Evolutionary conservation across 768 basidiomycete genomes (phyloP).

Genomic region (Leccinum boreale): DNA sequence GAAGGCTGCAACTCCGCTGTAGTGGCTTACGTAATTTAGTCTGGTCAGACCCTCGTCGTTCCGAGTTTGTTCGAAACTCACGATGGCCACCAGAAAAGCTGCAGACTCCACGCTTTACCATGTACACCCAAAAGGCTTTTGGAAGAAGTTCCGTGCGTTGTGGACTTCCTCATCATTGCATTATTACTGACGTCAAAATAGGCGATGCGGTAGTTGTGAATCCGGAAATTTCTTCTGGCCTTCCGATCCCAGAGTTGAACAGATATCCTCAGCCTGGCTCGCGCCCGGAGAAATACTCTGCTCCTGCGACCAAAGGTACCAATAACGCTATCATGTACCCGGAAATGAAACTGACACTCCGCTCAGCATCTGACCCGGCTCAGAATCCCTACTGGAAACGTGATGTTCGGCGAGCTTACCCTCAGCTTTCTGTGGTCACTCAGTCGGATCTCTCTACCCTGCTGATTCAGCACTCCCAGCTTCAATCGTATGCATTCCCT

Average conservation of each 20-base stretch:
- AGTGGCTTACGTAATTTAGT: slow-evolving; percentile 13
- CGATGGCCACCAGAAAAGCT: slow-evolving; percentile 73
- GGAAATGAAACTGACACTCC: slow-evolving; percentile 8
- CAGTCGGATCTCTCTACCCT: slow-evolving; percentile 79
- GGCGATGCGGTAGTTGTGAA: slow-evolving; percentile 83
- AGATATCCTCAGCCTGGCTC: slow-evolving; percentile 89
- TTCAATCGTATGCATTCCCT: slow-evolving; percentile 52
- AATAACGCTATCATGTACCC: slow-evolving; percentile 1
- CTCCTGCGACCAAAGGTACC: slow-evolving; percentile 84
- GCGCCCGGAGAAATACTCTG: slow-evolving; percentile 79
- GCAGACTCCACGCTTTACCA: slow-evolving; percentile 92
- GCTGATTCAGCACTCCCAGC: slow-evolving; percentile 73
- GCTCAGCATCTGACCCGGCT: slow-evolving; percentile 77
- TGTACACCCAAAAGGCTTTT: slow-evolving; percentile 84
- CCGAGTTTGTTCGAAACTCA: slow-evolving; percentile 11
- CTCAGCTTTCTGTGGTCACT: slow-evolving; percentile 86
- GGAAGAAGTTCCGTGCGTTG: slow-evolving; percentile 91
- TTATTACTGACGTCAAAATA: slow-evolving; percentile 31
- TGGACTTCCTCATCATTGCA: background rate
- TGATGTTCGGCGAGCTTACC: slow-evolving; percentile 88
- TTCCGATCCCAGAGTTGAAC: slow-evolving; percentile 70
- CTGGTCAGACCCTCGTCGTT: background rate
- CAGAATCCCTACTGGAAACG: slow-evolving; percentile 96
- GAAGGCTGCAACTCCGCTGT: too few species aligned
- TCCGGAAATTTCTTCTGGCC: slow-evolving; percentile 87